phyloP scores from a whole-genome alignment of 495 filamentous ascomycete species.

The Penicillium subrubescens region DNA sequence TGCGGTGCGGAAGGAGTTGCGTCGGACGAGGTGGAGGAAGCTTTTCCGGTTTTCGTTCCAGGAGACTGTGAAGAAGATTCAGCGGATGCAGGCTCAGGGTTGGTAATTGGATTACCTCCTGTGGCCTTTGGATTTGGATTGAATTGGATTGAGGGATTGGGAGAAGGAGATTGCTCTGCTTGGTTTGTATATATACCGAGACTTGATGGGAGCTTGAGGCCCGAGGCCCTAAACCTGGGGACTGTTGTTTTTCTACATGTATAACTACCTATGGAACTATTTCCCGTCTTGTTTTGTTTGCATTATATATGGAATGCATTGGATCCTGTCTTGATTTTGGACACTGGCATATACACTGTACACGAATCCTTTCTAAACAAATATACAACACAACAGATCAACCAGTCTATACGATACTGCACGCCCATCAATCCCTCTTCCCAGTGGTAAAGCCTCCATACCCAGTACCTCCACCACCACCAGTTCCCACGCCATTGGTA shows the following conservation, averaged over 20 bases:
- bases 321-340: conserved; percentile 10
- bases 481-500: conserved; percentile 23
- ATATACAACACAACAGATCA: not conserved
- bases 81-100: conserved; percentile 49
- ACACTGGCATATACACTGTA: conserved; percentile 10
- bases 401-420: not conserved
- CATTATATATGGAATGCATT: conserved; percentile 32
- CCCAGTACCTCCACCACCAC: conserved; percentile 37
- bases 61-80: conserved; percentile 44
- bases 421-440: conserved; percentile 53
- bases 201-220: conserved; percentile 6
- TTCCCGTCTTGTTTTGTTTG: conserved; percentile 14
- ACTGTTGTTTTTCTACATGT: conserved; percentile 16
- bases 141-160: not conserved
- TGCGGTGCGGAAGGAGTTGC: conserved; percentile 38
- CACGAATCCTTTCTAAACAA: conserved; percentile 8
- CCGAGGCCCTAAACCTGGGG: not conserved
- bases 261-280: conserved; percentile 21
- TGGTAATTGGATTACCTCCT: conserved; percentile 31
- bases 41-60: conserved; percentile 49
- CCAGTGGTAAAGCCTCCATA: conserved; percentile 51
- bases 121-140: not conserved
- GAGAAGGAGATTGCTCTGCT: not conserved
- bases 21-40: conserved; percentile 42
- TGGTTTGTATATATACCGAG: conserved; percentile 26